phyloP scores from a whole-genome alignment of 2,329 filamentous ascomycete genomes.

The Juglanconis oblonga region DNA sequence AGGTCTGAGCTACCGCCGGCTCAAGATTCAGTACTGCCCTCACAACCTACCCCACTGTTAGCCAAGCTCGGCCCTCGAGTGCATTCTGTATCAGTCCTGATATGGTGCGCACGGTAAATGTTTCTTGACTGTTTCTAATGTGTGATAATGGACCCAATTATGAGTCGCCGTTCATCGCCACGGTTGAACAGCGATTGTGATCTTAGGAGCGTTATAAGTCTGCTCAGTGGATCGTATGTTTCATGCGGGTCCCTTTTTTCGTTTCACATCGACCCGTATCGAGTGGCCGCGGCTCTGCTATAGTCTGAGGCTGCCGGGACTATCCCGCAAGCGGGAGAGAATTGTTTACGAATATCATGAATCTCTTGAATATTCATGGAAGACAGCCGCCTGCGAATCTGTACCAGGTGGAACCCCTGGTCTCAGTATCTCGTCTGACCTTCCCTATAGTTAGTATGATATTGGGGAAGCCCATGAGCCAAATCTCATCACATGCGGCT shows the following conservation, averaged over 20 bases:
- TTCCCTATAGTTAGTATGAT: neutral
- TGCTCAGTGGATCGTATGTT: neutral
- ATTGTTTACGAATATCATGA: neutral
- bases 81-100: neutral
- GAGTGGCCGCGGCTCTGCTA: neutral
- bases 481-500: neutral
- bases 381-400: neutral
- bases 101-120: neutral
- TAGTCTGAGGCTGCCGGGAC: neutral
- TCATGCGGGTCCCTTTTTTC: neutral
- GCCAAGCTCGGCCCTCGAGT: neutral
- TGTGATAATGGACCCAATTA: neutral
- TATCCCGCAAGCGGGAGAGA: neutral
- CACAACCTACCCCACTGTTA: neutral
- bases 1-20: neutral
- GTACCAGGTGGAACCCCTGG: neutral
- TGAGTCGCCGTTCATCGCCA: neutral
- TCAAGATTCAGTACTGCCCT: neutral
- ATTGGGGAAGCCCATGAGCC: neutral
- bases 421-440: neutral
- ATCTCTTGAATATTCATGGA: neutral
- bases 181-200: neutral
- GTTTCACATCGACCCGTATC: neutral
- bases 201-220: neutral
- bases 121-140: neutral